Conservation (phyloP, 148 eudicot genomes). For the Rhododendron vialii region DNA sequence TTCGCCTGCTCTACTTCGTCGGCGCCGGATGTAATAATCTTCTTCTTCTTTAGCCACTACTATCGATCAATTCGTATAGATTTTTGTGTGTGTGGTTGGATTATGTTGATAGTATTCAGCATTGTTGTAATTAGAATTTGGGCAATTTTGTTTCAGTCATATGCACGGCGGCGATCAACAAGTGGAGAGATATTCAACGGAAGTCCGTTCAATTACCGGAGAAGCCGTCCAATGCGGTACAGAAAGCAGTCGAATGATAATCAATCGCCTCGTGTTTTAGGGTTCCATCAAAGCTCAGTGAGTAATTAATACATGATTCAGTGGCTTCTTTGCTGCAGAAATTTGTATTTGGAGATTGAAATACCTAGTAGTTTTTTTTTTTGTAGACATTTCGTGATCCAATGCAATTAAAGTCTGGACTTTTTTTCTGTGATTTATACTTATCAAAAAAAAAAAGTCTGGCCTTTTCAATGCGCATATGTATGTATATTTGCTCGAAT, state of each 20-base stretch:
- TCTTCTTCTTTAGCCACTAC: not conserved
- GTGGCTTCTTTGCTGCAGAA: not conserved
- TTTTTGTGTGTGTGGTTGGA: not conserved
- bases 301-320: not conserved
- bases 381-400: not conserved
- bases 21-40: slow-evolving; percentile 50
- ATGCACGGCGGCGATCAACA: slow-evolving; percentile 27
- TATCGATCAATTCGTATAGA: not conserved
- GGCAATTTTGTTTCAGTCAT: slow-evolving; percentile 17
- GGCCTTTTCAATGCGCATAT: not conserved
- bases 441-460: not conserved
- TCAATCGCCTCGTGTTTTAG: not conserved
- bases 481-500: no score
- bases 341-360: not conserved
- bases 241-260: slow-evolving; percentile 7
- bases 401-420: not conserved
- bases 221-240: slow-evolving; percentile 7
- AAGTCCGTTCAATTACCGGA: slow-evolving; percentile 17
- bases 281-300: not conserved
- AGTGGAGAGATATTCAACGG: slow-evolving; percentile 28
- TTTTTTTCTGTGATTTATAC: not conserved
- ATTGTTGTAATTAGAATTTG: not conserved
- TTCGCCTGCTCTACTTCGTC: slow-evolving; percentile 44
- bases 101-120: not conserved
- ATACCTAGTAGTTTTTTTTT: not conserved